Evolutionary conservation across 2,329 filamentous ascomycete genomes (phyloP).

Genomic region (Aspergillus ochraceoroseus): DNA sequence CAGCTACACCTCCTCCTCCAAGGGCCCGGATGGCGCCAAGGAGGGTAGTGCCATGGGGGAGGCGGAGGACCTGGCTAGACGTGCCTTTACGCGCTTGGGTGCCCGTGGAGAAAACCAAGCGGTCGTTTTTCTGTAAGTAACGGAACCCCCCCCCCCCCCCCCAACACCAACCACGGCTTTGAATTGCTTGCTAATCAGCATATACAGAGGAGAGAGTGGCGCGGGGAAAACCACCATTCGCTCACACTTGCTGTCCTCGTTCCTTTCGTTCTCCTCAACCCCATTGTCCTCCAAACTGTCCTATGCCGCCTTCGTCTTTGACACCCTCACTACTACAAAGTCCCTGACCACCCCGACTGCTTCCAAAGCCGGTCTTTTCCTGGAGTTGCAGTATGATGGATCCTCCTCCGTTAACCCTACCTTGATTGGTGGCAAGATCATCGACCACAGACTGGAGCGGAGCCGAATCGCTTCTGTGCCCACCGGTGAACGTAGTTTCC

Average conservation of each 20-base stretch:
- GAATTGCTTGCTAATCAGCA: constrained; percentile 23
- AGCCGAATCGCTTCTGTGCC: constrained; percentile 88
- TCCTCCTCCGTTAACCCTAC: constrained; percentile 76
- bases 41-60: constrained; percentile 89
- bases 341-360: constrained; percentile 91
- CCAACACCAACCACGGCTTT: background rate
- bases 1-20: constrained; percentile 84
- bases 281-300: constrained; percentile 91
- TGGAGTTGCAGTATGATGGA: constrained; percentile 95
- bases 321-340: constrained; percentile 94
- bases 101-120: constrained; percentile 90
- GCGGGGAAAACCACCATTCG: constrained; percentile 93
- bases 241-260: constrained; percentile 76
- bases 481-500: constrained; percentile 93
- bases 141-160: too few species aligned
- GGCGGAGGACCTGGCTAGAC: constrained; percentile 83
- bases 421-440: constrained; percentile 85
- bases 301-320: constrained; percentile 90
- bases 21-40: constrained; percentile 83
- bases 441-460: constrained; percentile 88
- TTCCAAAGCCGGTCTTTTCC: constrained; percentile 91
- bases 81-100: constrained; percentile 79
- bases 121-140: constrained; percentile 85
- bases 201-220: constrained; percentile 82
- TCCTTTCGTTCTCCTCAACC: constrained; percentile 85